Conservation (phyloP, 2,329 filamentous ascomycete species). For the Phialophora expanda region DNA sequence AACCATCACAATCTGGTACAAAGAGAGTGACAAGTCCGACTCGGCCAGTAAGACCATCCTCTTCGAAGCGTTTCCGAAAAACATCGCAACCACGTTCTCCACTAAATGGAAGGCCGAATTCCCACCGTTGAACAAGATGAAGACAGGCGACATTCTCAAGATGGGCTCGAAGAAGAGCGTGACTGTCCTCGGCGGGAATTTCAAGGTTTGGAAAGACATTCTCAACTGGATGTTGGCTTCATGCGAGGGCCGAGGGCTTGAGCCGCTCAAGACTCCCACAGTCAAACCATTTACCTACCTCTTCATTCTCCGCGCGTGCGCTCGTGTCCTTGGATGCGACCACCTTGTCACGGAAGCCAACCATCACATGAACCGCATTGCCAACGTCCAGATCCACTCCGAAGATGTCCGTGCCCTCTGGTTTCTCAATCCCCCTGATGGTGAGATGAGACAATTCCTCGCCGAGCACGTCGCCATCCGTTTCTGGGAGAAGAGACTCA, state of each 20-base stretch:
- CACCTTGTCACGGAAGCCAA: slow-evolving; percentile 20
- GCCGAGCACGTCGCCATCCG: slow-evolving; percentile 30
- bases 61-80: slow-evolving; percentile 29
- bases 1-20: slow-evolving; percentile 27
- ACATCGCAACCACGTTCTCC: slow-evolving; percentile 29
- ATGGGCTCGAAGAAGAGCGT: slow-evolving; percentile 8
- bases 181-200: slow-evolving; percentile 24
- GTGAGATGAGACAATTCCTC: slow-evolving; percentile 25
- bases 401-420: slow-evolving; percentile 34
- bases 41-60: slow-evolving; percentile 8
- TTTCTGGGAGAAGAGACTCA: slow-evolving; percentile 27
- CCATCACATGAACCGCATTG: slow-evolving; percentile 28
- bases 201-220: slow-evolving; percentile 28
- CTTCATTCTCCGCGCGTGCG: slow-evolving; percentile 19
- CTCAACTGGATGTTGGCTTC: slow-evolving; percentile 35
- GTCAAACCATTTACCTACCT: slow-evolving; percentile 26
- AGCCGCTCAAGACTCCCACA: slow-evolving; percentile 7
- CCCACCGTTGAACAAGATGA: slow-evolving; percentile 9
- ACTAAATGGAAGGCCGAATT: slow-evolving; percentile 24
- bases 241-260: slow-evolving; percentile 30
- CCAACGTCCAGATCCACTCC: slow-evolving; percentile 29
- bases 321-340: slow-evolving; percentile 28
- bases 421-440: slow-evolving; percentile 13
- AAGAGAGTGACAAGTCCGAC: background rate
- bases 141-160: slow-evolving; percentile 9